Evolutionary conservation across 148 eudicot species (phyloP).

Genomic region (Salicornia ramosissima): DNA sequence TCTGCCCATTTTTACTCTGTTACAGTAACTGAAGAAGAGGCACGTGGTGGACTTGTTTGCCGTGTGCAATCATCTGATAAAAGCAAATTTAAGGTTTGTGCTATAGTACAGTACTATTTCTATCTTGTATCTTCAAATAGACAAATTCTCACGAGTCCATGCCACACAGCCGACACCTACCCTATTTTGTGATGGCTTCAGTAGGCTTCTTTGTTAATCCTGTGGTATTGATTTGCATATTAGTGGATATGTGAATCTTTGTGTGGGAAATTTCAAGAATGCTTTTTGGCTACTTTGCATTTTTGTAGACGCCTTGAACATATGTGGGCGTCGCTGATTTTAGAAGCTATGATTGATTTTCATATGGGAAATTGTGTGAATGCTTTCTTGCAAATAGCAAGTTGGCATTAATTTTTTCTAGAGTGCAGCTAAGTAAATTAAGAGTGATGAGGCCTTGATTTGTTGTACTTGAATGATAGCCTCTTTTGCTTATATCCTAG

Average conservation of each 20-base stretch:
- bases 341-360: too few species aligned
- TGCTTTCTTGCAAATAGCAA: too few species aligned
- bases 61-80: constrained; percentile 79
- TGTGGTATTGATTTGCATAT: too few species aligned
- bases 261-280: neutral
- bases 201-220: too few species aligned
- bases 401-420: too few species aligned
- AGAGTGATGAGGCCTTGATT: neutral
- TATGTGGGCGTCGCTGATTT: too few species aligned
- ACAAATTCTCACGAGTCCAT: neutral
- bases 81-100: constrained; percentile 91
- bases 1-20: constrained; percentile 91
- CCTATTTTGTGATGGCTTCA: neutral
- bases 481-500: neutral
- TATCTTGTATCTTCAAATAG: neutral
- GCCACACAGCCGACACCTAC: too few species aligned
- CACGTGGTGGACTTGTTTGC: constrained; percentile 72
- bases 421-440: neutral
- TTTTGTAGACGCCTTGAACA: too few species aligned
- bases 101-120: neutral
- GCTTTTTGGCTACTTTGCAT: neutral
- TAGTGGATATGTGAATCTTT: too few species aligned
- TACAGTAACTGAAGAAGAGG: constrained; percentile 75
- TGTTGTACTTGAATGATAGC: neutral
- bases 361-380: too few species aligned